Evolutionary conservation across 345 rosid genomes (phyloP), one percentile per base, ranked within the genome.

Genomic region (Schrenkiella parvula): DNA sequence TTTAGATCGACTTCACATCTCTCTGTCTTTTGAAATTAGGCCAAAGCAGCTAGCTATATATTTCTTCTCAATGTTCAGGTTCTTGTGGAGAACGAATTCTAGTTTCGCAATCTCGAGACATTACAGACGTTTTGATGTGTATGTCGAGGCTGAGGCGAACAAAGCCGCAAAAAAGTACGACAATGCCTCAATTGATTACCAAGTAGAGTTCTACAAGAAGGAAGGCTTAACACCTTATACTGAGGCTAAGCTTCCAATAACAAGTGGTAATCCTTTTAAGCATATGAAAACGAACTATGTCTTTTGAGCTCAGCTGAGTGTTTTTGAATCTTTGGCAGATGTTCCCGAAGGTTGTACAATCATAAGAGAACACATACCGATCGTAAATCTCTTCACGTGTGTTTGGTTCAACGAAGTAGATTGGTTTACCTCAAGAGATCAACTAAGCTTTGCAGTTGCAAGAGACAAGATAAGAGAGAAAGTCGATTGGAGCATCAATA

Each of bases 331-430:
- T 69, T 72, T 43, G 72, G 68, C 88, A 90, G 98, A 92, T 84
- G 98, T 92, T 81, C 98, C 98, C n/a, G 98, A 92, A 79, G 98
- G 98, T 2, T 92, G 98, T 63, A 91, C 87, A 15, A 81, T 92
- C 67, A 84, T 92, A 38, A 87, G 84, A 74, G 98, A 90, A 70
- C 95, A 92, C 78, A 81, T 84, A 50, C 93, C 95, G 4, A 84
- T 90, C 39, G 83, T 91, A 26, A 92, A 92, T 70, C 85, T 90
- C 38, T 87, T 90, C 77, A 79, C 88, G 17, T 92, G 98, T 77
- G 80, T 88, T n/a, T 92, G 98, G 98, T 92, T 90, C 83, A 88
- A 90, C 42, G 98, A 92, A 84, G 98, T 92, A 25, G 95, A 88
- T 71, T 85, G 91, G 14, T 92, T 90, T 81, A 92, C 98, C 44